A percentile compares a stretch with the other conserved stretches of the same genome.
phyloP scores from a whole-genome alignment of 169 alveolate species.

The Pseudocohnilembus persalinus region DNA sequence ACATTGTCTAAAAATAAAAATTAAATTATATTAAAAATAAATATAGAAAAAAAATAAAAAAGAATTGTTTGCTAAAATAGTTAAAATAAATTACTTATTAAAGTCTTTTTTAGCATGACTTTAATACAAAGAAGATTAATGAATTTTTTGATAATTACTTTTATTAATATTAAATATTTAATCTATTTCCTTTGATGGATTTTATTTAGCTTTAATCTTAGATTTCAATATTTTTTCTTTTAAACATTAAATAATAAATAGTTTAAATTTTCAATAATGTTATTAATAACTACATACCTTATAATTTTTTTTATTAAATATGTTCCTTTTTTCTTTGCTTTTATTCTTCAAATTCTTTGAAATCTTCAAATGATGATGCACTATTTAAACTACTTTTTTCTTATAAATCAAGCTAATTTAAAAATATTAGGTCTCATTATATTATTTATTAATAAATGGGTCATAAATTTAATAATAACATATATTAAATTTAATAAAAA shows the following conservation, averaged over 20 bases:
- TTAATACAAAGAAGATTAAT: not conserved
- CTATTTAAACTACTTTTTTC: not conserved
- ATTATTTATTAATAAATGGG: too few relatives aligned
- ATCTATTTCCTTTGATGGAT: too few relatives aligned
- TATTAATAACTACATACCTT: too few relatives aligned
- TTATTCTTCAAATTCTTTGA: not conserved
- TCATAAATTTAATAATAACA: too few relatives aligned
- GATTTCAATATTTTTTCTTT: not conserved
- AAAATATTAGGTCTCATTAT: too few relatives aligned
- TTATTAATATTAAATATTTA: too few relatives aligned
- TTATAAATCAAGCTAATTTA: not conserved
- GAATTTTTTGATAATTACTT: not conserved
- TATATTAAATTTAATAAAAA: too few relatives aligned
- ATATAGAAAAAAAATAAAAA: not conserved
- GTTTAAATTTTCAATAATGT: not conserved
- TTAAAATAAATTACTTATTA: too few relatives aligned
- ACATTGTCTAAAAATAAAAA: not conserved
- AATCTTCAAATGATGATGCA: not conserved
- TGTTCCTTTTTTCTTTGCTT: too few relatives aligned
- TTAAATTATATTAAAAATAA: not conserved
- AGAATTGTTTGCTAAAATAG: not conserved
- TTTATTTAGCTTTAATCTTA: too few relatives aligned
- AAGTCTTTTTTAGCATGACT: not conserved
- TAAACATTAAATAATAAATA: too few relatives aligned
- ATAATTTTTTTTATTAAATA: too few relatives aligned